Evolutionary conservation across 2,329 filamentous ascomycete species (phyloP).

Genomic region (Chrysoporthe cubensis): DNA sequence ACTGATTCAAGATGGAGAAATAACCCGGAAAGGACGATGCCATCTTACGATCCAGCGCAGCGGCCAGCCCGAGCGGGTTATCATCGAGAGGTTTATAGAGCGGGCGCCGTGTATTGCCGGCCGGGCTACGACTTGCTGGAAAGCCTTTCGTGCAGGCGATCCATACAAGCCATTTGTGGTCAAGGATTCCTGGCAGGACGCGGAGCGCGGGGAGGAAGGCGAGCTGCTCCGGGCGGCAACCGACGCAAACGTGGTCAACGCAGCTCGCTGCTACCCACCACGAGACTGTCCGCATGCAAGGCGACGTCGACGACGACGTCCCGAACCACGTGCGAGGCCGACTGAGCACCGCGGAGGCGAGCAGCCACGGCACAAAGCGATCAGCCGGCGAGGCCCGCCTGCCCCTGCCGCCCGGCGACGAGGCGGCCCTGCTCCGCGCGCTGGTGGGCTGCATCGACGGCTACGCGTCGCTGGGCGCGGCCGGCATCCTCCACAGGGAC

Average conservation of each 20-base stretch:
- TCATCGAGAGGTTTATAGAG: constrained; percentile 43
- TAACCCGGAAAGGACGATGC: constrained; percentile 8
- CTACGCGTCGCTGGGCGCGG: constrained; percentile 36
- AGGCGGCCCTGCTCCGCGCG: constrained; percentile 35
- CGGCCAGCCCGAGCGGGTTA: constrained; percentile 31
- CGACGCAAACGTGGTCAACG: constrained; percentile 32
- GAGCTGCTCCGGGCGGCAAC: constrained; percentile 43
- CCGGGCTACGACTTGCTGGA: constrained; percentile 50
- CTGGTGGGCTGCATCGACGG: constrained; percentile 39
- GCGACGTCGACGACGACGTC: constrained; percentile 33
- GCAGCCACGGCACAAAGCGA: constrained; percentile 13
- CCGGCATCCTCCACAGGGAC: constrained; percentile 41
- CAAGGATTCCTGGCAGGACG: constrained; percentile 37
- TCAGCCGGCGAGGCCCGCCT: too few relatives aligned
- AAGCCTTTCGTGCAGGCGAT: constrained; percentile 44
- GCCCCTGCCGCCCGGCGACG: constrained; percentile 15
- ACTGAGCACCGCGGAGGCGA: not conserved
- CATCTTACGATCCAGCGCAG: constrained; percentile 40
- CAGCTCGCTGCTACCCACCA: constrained; percentile 38
- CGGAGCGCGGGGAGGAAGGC: constrained; percentile 47
- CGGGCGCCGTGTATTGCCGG: constrained; percentile 41
- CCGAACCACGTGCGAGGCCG: not conserved
- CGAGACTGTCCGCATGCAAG: constrained; percentile 36
- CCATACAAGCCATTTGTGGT: constrained; percentile 39
- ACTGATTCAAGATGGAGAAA: constrained; percentile 13